Evolutionary conservation across 371 early-diverging fungal genomes (phyloP).

Genomic region (Umbelopsis sp.): DNA sequence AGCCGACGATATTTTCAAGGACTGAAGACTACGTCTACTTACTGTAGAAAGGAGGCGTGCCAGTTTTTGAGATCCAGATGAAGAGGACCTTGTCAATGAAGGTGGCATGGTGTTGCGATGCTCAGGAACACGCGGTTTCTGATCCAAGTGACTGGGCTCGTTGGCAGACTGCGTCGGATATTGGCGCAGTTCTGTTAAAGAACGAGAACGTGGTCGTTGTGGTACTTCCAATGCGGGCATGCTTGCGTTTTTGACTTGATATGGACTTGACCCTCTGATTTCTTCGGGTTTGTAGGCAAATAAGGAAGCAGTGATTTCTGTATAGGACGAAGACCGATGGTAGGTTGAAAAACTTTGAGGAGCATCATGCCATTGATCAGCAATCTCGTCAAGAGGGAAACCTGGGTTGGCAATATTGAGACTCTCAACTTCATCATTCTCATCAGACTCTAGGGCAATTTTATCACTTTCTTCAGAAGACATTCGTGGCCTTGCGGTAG

Average conservation of each 20-base stretch:
- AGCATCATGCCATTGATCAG: slow-evolving; percentile 1
- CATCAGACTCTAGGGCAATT: slow-evolving; percentile 1
- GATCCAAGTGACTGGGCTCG: background rate
- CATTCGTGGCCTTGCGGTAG: background rate
- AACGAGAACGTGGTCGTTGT: background rate
- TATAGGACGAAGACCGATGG: background rate
- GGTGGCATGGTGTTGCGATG: background rate
- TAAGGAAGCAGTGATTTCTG: background rate
- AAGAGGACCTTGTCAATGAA: background rate
- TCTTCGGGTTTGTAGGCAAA: slow-evolving; percentile 4
- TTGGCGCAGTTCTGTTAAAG: background rate
- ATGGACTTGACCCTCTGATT: background rate
- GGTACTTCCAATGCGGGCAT: background rate
- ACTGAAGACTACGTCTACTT: slow-evolving; percentile 2
- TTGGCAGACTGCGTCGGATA: background rate
- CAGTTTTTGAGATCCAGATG: slow-evolving; percentile 3
- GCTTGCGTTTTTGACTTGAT: background rate
- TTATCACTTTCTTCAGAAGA: slow-evolving; percentile 8
- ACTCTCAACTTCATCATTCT: background rate
- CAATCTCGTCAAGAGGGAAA: slow-evolving; percentile 5
- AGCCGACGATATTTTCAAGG: background rate
- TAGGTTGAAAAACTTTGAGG: slow-evolving; percentile 6
- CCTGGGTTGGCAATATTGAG: background rate
- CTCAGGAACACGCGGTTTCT: background rate
- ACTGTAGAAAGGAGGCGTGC: background rate